phyloP scores from a whole-genome alignment of 2,329 filamentous ascomycete species.

The Aspergillus hortae region DNA sequence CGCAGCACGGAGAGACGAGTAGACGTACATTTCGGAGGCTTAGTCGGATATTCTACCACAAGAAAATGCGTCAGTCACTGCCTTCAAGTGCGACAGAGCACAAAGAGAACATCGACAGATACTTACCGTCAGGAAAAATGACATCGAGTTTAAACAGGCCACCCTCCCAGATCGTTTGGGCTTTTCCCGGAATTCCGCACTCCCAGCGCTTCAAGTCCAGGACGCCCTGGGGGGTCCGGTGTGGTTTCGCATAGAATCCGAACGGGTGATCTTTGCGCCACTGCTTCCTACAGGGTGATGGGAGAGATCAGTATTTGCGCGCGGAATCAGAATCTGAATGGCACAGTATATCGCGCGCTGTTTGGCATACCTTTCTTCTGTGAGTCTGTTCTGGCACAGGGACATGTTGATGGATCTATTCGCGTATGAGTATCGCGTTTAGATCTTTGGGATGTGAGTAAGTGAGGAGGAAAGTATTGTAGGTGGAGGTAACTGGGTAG shows the following conservation, averaged over 20 bases:
- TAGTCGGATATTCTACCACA: conserved; percentile 85
- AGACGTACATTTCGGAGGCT: conserved; percentile 90
- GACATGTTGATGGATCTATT: conserved; percentile 57
- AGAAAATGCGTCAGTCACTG: conserved; percentile 14
- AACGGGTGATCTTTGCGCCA: conserved; percentile 97
- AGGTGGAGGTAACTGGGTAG: background rate
- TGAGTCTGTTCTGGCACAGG: conserved; percentile 80
- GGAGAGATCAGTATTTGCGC: background rate
- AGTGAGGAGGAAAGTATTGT: background rate
- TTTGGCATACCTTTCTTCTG: conserved; percentile 73
- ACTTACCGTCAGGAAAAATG: conserved; percentile 84
- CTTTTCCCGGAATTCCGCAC: conserved; percentile 91
- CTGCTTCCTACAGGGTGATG: conserved; percentile 67
- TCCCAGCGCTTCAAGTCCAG: conserved; percentile 96
- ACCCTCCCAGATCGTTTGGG: conserved; percentile 97
- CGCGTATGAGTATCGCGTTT: background rate
- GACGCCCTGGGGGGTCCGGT: conserved; percentile 72
- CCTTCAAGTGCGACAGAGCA: background rate
- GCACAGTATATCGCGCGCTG: background rate
- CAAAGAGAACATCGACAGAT: conserved; percentile 4
- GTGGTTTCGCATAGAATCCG: conserved; percentile 90
- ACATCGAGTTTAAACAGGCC: conserved; percentile 93
- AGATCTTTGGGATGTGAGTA: background rate
- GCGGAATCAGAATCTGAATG: background rate
- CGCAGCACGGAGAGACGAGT: background rate